Percentiles rank a stretch among this genome's conserved stretches.
Conservation (phyloP, 2,329 filamentous ascomycete genomes). For the Verruconis gallopava region DNA sequence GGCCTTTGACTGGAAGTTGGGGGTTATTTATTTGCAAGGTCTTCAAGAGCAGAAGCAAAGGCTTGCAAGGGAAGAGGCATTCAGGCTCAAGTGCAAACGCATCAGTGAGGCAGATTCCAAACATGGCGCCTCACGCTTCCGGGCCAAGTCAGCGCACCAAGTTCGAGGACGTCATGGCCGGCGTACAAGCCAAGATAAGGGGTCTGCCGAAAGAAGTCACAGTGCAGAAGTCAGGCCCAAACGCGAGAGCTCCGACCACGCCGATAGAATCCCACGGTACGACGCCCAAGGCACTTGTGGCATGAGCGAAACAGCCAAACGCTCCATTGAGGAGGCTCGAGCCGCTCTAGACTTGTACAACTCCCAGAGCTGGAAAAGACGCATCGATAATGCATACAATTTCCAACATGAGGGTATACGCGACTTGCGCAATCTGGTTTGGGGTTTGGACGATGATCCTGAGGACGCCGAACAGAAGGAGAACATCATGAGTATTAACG, state of each 20-base stretch:
- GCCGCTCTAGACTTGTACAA: conserved; percentile 67
- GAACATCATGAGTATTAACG: conserved; percentile 71
- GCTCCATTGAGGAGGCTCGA: conserved; percentile 65
- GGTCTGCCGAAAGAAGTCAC: conserved; percentile 13
- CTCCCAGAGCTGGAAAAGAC: conserved; percentile 79
- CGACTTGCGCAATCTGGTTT: conserved; percentile 67
- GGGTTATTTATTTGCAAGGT: conserved; percentile 83
- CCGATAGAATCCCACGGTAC: conserved; percentile 48
- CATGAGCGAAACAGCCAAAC: conserved; percentile 57
- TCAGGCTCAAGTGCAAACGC: conserved; percentile 73
- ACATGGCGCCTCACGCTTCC: conserved; percentile 31
- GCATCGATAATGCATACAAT: conserved; percentile 65
- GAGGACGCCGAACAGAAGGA: conserved; percentile 75
- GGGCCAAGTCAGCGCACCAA: conserved; percentile 40
- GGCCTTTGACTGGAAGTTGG: conserved; percentile 93
- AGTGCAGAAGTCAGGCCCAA: conserved; percentile 5
- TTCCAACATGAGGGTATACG: conserved; percentile 62
- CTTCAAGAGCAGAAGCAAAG: conserved; percentile 82
- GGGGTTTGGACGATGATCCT: conserved; percentile 67
- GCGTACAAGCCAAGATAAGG: conserved; percentile 20
- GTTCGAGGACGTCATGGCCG: conserved; percentile 28
- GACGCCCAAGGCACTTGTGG: conserved; percentile 65
- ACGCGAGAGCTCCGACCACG: neutral
- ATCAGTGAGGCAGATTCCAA: conserved; percentile 47
- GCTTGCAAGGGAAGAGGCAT: conserved; percentile 80